Conservation (phyloP, 192 early-diverging fungal species). For the Funneliformis geosporum region DNA sequence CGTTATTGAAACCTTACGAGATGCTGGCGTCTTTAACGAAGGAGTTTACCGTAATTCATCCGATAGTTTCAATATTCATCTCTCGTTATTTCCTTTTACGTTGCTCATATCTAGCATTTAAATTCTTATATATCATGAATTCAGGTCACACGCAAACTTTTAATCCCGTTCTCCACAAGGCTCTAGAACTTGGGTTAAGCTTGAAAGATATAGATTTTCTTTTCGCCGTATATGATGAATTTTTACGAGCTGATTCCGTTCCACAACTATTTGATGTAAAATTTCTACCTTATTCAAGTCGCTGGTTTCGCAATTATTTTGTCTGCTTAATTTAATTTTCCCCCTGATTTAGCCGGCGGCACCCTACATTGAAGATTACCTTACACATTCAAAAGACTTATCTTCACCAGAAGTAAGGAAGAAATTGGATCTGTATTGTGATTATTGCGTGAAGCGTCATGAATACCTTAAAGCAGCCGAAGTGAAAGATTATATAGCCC, state of each 20-base stretch:
- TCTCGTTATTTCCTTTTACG: background rate
- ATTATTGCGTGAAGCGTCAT: constrained; percentile 16
- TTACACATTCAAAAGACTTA: background rate
- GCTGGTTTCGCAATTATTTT: background rate
- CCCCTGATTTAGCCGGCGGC: constrained; percentile 4
- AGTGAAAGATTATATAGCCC: constrained; percentile 23
- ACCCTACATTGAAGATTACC: constrained; percentile 31
- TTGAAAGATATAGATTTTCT: constrained; percentile 26
- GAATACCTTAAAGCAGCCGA: constrained; percentile 24
- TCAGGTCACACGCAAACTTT: background rate
- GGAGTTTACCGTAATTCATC: constrained; percentile 12
- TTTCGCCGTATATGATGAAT: constrained; percentile 32
- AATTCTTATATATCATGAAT: background rate
- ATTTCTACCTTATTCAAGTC: background rate
- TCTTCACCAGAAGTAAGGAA: background rate
- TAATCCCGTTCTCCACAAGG: constrained; percentile 23
- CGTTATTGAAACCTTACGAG: constrained; percentile 12
- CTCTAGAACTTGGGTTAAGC: constrained; percentile 8
- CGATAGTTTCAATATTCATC: background rate
- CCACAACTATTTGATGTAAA: constrained; percentile 23
- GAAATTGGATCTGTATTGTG: constrained; percentile 32
- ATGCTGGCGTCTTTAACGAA: constrained; percentile 22
- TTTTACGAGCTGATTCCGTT: constrained; percentile 16
- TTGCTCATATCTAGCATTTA: background rate
- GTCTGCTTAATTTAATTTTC: background rate